Percentiles rank a stretch among this genome's conserved stretches.
phyloP scores from a whole-genome alignment of 192 early-diverging fungal species.

The Backusella circina region DNA sequence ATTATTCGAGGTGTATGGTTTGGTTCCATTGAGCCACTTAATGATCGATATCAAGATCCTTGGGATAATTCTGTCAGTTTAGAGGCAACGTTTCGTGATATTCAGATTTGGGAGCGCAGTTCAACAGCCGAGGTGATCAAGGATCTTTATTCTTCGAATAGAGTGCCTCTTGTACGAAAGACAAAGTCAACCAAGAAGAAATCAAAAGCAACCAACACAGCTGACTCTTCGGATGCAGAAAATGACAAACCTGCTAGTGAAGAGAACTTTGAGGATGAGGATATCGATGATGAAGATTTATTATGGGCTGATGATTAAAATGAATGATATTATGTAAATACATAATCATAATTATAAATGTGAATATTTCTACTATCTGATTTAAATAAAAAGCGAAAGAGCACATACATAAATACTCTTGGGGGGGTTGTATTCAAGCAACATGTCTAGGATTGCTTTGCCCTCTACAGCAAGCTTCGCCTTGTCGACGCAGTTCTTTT shows the following conservation, averaged over 20 bases:
- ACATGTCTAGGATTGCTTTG: too few relatives aligned
- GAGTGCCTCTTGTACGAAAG: not conserved
- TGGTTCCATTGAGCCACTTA: conserved; percentile 29
- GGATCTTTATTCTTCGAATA: not conserved
- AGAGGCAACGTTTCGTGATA: conserved; percentile 17
- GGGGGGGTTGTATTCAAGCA: too few relatives aligned
- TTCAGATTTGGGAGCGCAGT: conserved; percentile 26
- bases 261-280: not conserved
- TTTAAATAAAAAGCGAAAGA: too few relatives aligned
- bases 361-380: not conserved
- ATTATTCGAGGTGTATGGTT: conserved; percentile 30
- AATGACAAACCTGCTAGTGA: not conserved
- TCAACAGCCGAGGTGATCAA: not conserved
- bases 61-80: conserved; percentile 29
- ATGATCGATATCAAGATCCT: conserved; percentile 23
- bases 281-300: conserved; percentile 7
- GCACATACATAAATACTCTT: too few relatives aligned
- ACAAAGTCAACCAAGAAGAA: not conserved
- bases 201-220: not conserved
- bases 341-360: not conserved
- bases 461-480: too few relatives aligned
- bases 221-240: not conserved
- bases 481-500: too few relatives aligned
- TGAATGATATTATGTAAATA: not conserved
- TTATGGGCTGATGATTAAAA: not conserved